These are phyloP conservation scores for Sphaceloma murrayae DNA, from an alignment of 2,329 filamentous ascomycete genomes.

Conservation along the genomic window DNA sequence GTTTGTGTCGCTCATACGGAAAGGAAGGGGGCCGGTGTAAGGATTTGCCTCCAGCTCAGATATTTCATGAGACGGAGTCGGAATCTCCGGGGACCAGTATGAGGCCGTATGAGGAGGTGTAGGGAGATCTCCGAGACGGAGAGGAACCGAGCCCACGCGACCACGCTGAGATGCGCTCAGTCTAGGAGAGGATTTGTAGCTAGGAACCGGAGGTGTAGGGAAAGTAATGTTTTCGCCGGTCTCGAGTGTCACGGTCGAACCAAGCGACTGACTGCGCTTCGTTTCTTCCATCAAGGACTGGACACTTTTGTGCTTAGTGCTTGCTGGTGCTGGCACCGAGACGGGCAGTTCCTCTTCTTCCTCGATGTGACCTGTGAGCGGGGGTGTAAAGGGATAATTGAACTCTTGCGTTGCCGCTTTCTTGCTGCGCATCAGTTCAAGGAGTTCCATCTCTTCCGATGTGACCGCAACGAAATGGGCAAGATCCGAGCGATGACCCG, in stretches of 20 bases:
- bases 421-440: slow-evolving; percentile 43
- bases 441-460: slow-evolving; percentile 40
- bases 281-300: slow-evolving; percentile 9
- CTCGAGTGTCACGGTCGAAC: slow-evolving; percentile 13
- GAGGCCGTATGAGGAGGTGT: slow-evolving; percentile 11
- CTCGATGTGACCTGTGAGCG: background rate
- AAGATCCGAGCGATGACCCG: slow-evolving; percentile 13
- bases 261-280: slow-evolving; percentile 6
- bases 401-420: slow-evolving; percentile 29
- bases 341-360: slow-evolving; percentile 12
- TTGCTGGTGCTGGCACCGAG: background rate
- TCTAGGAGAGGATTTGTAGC: slow-evolving; percentile 4
- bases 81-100: slow-evolving; percentile 16
- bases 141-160: background rate
- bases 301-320: slow-evolving; percentile 6
- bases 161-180: background rate
- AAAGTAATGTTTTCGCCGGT: slow-evolving; percentile 14
- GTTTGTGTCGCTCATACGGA: slow-evolving; percentile 7
- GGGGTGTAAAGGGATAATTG: slow-evolving; percentile 5
- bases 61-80: slow-evolving; percentile 12
- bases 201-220: slow-evolving; percentile 12
- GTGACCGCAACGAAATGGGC: slow-evolving; percentile 37
- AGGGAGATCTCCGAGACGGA: slow-evolving; percentile 8
- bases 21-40: slow-evolving; percentile 8
- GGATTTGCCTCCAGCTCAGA: slow-evolving; percentile 13